Conservation (phyloP, 1,284 basidiomycete species). For the Malassezia japonica region DNA sequence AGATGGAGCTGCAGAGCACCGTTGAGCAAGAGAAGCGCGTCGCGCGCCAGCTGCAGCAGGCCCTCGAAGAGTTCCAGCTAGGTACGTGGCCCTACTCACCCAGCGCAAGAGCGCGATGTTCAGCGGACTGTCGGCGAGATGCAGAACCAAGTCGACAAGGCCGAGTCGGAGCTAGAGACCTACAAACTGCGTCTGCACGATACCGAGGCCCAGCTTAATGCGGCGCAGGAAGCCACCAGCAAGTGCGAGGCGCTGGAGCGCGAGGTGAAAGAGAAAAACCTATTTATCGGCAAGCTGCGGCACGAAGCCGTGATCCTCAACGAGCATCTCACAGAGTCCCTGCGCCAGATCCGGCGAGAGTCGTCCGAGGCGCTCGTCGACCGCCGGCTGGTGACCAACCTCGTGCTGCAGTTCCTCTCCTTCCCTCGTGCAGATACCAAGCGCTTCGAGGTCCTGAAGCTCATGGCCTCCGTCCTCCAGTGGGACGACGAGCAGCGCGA, state of each 20-base stretch:
- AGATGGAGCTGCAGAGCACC: conserved; percentile 54
- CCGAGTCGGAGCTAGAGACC: conserved; percentile 67
- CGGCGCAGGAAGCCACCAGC: conserved; percentile 60
- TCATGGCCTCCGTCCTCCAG: conserved; percentile 75
- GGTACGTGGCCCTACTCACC: background rate
- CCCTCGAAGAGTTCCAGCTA: conserved; percentile 82
- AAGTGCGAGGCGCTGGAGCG: conserved; percentile 66
- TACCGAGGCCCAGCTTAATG: conserved; percentile 55
- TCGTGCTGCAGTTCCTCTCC: conserved; percentile 80
- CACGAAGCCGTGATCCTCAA: conserved; percentile 59
- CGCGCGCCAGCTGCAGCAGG: conserved; percentile 73
- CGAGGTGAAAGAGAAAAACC: conserved; percentile 85
- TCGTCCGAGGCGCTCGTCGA: conserved; percentile 83
- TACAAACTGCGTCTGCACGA: conserved; percentile 60
- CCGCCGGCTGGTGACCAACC: conserved; percentile 79
- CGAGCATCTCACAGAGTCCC: conserved; percentile 90
- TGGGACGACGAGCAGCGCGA: conserved; percentile 86
- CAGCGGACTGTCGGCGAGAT: conserved; percentile 70
- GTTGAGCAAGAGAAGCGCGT: conserved; percentile 65
- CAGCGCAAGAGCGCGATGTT: conserved; percentile 54
- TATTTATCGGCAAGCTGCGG: conserved; percentile 17
- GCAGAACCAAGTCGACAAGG: conserved; percentile 62
- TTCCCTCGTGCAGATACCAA: conserved; percentile 85
- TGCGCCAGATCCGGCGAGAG: conserved; percentile 77
- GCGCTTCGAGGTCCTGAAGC: conserved; percentile 86